Percentiles rank a stretch among this genome's conserved stretches.
Conservation (phyloP, 129 eudicot species). For the Cynara cardunculus region DNA sequence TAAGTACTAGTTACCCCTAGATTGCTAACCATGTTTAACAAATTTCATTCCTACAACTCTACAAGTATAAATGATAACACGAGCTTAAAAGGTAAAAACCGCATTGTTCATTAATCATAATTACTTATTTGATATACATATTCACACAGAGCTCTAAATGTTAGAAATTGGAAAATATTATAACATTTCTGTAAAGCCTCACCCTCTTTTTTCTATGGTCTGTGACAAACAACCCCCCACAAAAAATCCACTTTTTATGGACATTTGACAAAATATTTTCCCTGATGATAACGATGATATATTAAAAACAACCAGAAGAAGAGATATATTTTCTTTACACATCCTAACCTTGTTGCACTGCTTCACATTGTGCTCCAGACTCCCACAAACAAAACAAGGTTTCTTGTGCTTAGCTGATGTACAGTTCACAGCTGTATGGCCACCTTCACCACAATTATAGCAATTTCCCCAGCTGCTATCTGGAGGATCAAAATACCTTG, state of each 20-base stretch:
- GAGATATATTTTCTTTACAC: neutral
- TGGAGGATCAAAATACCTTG: conserved; percentile 96
- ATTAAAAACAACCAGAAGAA: neutral
- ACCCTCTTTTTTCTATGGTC: neutral
- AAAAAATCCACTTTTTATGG: neutral
- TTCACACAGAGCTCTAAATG: neutral
- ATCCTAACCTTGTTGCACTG: conserved; percentile 69
- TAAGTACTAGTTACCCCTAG: neutral
- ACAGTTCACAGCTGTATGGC: conserved; percentile 70
- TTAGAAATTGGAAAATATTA: neutral
- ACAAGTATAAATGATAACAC: neutral
- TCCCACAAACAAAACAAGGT: conserved; percentile 97
- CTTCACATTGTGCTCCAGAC: conserved; percentile 84
- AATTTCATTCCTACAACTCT: neutral
- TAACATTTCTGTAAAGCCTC: neutral
- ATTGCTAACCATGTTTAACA: neutral
- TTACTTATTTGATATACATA: too few relatives aligned
- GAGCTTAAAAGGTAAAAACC: neutral
- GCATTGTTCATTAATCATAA: neutral
- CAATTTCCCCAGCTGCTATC: conserved; percentile 96
- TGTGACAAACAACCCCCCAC: neutral
- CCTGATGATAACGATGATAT: neutral
- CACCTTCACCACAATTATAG: conserved; percentile 97
- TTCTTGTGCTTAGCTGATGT: conserved; percentile 69
- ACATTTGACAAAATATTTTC: neutral